These are phyloP conservation scores for Peronospora tabacina DNA, from an alignment of 352 stramenopile genomes.

Conservation along the genomic window DNA sequence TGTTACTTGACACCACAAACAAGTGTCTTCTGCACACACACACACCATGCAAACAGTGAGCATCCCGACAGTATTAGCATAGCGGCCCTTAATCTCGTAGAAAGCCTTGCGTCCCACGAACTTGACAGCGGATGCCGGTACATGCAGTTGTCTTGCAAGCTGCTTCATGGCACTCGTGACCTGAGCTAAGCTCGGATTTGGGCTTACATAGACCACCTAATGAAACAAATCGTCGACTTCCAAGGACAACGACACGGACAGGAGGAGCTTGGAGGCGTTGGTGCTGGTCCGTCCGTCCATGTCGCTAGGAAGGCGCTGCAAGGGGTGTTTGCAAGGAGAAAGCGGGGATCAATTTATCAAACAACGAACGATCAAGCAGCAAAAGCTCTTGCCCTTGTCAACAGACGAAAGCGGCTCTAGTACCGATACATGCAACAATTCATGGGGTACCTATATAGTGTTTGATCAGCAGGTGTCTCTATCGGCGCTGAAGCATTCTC, in stretches of 20 bases:
- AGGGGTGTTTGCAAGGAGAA: slow-evolving; percentile 11
- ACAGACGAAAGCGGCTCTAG: background rate
- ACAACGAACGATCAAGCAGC: slow-evolving; percentile 6
- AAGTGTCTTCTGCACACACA: background rate
- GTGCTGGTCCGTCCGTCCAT: slow-evolving; percentile 16
- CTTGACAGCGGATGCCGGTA: slow-evolving; percentile 65
- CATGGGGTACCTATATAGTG: background rate
- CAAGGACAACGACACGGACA: slow-evolving; percentile 31
- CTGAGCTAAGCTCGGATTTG: slow-evolving; percentile 53
- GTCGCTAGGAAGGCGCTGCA: slow-evolving; percentile 17
- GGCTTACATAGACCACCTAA: slow-evolving; percentile 55
- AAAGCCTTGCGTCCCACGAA: slow-evolving; percentile 82
- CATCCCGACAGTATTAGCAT: slow-evolving; percentile 68
- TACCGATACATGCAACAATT: background rate
- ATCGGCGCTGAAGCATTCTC: slow-evolving; percentile 63
- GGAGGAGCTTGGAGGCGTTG: background rate
- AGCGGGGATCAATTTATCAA: background rate
- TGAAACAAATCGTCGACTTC: slow-evolving; percentile 56
- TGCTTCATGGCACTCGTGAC: slow-evolving; percentile 73
- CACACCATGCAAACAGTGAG: slow-evolving; percentile 70
- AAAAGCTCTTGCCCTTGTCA: slow-evolving; percentile 5
- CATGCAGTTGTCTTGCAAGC: slow-evolving; percentile 45
- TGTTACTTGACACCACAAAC: background rate
- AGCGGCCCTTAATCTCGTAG: slow-evolving; percentile 85
- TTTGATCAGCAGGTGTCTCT: slow-evolving; percentile 4